Evolutionary conservation across 2,329 filamentous ascomycete species (phyloP), one percentile per base, ranked within the genome.

Genomic region (Myotisia sp.): DNA sequence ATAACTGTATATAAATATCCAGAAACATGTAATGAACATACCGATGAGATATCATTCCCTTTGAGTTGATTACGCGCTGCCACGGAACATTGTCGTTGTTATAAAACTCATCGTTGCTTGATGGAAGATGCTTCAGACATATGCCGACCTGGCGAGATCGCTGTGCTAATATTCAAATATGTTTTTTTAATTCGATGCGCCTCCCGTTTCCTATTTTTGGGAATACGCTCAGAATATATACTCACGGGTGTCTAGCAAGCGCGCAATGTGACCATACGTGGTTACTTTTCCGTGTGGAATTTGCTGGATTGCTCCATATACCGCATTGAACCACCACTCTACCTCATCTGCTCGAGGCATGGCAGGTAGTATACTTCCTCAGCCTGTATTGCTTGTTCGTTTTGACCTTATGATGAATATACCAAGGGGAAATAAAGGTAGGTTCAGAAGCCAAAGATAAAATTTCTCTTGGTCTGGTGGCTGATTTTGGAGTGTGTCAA

Each of bases 1-100:
- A 26, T 16, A 29, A 3, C 13, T 34, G 17, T 10, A 24, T 13
- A 18, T 18, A 18, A n/a, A n/a, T 29, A 29, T 6, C 2, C 4
- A 14, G 13, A 16, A 17, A 29, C 8, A 20, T 20, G 29, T 9
- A 29, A 8, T n/a, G 21, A 9, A 38, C 62, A 45, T 50, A 87
- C 83, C 86, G 73, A 5, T 80, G 80, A 28, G 85, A 92, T 45
- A 95, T 92, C 39, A 74, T 65, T 14, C 87, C 86, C 57, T 81
- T 87, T 9, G 82, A 64, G 55, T 87, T 93, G 52, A 95, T 79
- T 39, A 95, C 82, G 38, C 90, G 68, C 63, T 95, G 87, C 87
- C 87, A 95, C 0, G 87, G 87, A 3, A 95, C 87, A 44, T 79
- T 94, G 16, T 63, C 65, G 39, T 70, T 65, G 54, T 93, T 78